Base-by-base conservation (phyloP, 345 rosid species). In the Passiflora organensis region DNA sequence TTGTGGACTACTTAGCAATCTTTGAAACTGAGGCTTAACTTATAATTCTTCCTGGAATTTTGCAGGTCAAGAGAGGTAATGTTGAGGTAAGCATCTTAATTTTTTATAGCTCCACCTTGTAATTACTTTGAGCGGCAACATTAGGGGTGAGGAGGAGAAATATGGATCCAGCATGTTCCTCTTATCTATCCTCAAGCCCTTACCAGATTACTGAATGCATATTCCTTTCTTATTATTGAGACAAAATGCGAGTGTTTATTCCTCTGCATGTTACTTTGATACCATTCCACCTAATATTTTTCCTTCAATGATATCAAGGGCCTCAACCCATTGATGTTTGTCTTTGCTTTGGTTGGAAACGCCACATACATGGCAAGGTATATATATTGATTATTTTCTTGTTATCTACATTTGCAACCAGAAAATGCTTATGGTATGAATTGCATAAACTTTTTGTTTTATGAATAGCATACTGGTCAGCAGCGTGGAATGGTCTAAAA, bases 341-440 rank as follows among this genome's bases (percentile, higher is more conserved):
- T 88, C 59, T 88, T 85, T 65, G 96, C 96, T 44, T 56, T 88
- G 72, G 74, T 81, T 60, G 96, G 93, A 51, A 85, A 88, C 61
- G 39, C 72, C 65, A 85, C 94, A 43, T 88, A 85, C 51, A 88
- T 88, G 53, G 90, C 78, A 53, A 88, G 96, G 96, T 88, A 67
- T 50, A 43, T 53, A 42, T 15, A n/a, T n/a, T n/a, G 22, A 20
- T 32, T 22, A 1, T 51, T 38, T 17, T 2, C 48, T 15, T 8
- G n/a, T 55, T 23, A 18, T 32, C 48, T 20, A 19, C 42, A 13
- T 54, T 47, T 55, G 10, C 12, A 12, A 23, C 16, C 24, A 14
- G 16, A 21, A 11, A 13, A 10, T 28, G 34, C 34, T 28, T 28
- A 28, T 8, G 8, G 34, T 28, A 8, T n/a, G n/a, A n/a, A 8